Base-by-base conservation (phyloP, 352 stramenopile species). In the Phytophthora europaea region DNA sequence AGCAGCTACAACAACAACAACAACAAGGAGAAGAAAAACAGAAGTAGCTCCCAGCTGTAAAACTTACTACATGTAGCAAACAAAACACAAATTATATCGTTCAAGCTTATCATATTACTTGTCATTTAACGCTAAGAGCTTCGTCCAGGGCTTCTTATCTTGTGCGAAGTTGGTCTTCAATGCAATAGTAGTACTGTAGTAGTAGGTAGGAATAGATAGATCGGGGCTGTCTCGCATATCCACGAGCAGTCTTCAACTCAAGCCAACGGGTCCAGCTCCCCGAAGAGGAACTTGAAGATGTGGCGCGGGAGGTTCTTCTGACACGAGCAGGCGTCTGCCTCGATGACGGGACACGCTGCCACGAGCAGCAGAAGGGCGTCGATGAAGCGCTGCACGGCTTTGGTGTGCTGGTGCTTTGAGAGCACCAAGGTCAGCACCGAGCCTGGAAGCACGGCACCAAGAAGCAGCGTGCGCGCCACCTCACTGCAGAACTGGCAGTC, bases 401-500 rank as follows among this genome's bases (percentile, higher is more conserved):
- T 69, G 38, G 62, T 64, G 22, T 67, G 63, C 36, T 72, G 61
- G n/a, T 61, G 50, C 63, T 61, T 50, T 1, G 69, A 66, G 26
- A 70, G 62, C 62, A 76, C 9, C 23, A 51, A 57, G 40, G 28
- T 65, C 43, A 70, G 62, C 23, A 70, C 34, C 1, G 62, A 33
- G 28, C 69, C 69, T 0, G 69, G 69, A 51, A 72, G 69, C 28
- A 72, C 62, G 28, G 66, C 43, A 4, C 69, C 69, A 13, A 76
- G 62, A 4, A 81, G 58, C 20, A 84, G 69, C 34, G 57, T 81
- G 56, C 76, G 63, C 53, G 69, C 76, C 57, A 79, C 63, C 18
- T 76, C 61, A 33, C 68, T 57, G 58, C 80, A 83, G 59, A 82
- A 87, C 31, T 57, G 47, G 61, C 80, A 87, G 47, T 59, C 51